Evolutionary conservation across 176 grass and related monocot species (phyloP).

Genomic region (Eleusine indica): DNA sequence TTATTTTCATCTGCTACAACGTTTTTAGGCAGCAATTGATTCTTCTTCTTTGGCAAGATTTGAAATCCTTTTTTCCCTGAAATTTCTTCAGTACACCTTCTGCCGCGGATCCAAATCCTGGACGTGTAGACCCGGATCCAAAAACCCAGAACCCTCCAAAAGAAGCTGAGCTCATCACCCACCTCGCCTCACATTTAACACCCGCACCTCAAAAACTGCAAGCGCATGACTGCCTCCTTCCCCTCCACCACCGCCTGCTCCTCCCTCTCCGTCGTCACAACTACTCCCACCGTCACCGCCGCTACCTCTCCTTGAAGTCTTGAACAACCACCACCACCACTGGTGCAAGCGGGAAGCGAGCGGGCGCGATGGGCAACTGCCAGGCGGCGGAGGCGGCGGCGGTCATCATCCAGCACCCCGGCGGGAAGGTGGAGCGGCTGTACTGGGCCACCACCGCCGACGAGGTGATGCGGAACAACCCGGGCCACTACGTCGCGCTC

Average conservation of each 20-base stretch:
- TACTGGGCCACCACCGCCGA: constrained; percentile 79
- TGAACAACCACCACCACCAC: not conserved
- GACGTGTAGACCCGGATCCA: not conserved
- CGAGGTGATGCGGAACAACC: constrained; percentile 84
- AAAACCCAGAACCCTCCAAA: not conserved
- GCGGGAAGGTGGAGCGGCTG: constrained; percentile 80
- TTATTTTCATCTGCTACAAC: not conserved
- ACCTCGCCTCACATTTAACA: constrained; percentile 44
- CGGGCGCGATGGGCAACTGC: constrained; percentile 86
- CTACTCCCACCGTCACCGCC: constrained; percentile 17
- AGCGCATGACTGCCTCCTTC: constrained; percentile 22
- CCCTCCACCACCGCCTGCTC: constrained; percentile 15
- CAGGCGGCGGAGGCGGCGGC: constrained; percentile 89
- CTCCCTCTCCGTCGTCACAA: constrained; percentile 24
- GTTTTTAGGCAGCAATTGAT: not conserved
- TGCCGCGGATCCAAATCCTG: too few species aligned
- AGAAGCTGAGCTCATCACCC: not conserved
- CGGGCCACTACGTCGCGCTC: constrained; percentile 89
- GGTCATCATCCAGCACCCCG: constrained; percentile 90
- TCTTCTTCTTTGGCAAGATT: not conserved
- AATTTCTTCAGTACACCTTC: not conserved
- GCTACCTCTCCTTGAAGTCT: not conserved
- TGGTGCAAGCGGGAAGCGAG: not conserved
- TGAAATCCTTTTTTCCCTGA: not conserved
- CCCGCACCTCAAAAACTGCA: constrained; percentile 40